These are phyloP conservation scores for Juglanconis sp. DNA, from an alignment of 2,329 filamentous ascomycete genomes.

Conservation along the genomic window DNA sequence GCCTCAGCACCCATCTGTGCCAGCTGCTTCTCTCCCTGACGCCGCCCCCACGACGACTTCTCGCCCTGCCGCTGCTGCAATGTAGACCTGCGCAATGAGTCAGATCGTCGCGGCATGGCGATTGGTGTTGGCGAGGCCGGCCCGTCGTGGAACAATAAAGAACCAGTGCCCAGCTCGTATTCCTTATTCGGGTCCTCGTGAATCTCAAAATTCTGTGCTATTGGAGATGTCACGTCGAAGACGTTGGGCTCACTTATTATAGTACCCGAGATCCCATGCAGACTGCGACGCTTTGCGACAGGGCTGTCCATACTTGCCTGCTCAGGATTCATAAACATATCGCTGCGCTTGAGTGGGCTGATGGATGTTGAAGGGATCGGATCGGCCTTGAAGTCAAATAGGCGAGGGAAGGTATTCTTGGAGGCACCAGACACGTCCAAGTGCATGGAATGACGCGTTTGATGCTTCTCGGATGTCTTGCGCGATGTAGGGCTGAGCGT, in stretches of 20 bases:
- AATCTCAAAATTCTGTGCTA: slow-evolving; percentile 46
- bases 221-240: slow-evolving; percentile 59
- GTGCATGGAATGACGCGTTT: slow-evolving; percentile 53
- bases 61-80: slow-evolving; percentile 78
- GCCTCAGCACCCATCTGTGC: slow-evolving; percentile 51
- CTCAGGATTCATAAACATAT: slow-evolving; percentile 85
- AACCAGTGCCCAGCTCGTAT: slow-evolving; percentile 48
- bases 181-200: slow-evolving; percentile 42
- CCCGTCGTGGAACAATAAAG: slow-evolving; percentile 35
- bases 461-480: slow-evolving; percentile 42
- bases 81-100: slow-evolving; percentile 81
- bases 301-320: slow-evolving; percentile 76
- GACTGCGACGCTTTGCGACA: slow-evolving; percentile 83
- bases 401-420: slow-evolving; percentile 47
- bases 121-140: slow-evolving; percentile 44
- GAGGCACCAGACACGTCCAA: slow-evolving; percentile 54
- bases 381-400: slow-evolving; percentile 45
- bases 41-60: slow-evolving; percentile 60
- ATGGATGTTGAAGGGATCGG: slow-evolving; percentile 55
- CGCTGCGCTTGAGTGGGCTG: slow-evolving; percentile 88
- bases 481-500: slow-evolving; percentile 40
- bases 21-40: slow-evolving; percentile 55
- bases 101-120: slow-evolving; percentile 64
- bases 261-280: slow-evolving; percentile 70
- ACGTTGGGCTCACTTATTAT: slow-evolving; percentile 66